Evolutionary conservation across 2,329 filamentous ascomycete genomes (phyloP), one percentile per base, ranked within the genome.

Genomic region (Colletotrichum higginsianum): DNA sequence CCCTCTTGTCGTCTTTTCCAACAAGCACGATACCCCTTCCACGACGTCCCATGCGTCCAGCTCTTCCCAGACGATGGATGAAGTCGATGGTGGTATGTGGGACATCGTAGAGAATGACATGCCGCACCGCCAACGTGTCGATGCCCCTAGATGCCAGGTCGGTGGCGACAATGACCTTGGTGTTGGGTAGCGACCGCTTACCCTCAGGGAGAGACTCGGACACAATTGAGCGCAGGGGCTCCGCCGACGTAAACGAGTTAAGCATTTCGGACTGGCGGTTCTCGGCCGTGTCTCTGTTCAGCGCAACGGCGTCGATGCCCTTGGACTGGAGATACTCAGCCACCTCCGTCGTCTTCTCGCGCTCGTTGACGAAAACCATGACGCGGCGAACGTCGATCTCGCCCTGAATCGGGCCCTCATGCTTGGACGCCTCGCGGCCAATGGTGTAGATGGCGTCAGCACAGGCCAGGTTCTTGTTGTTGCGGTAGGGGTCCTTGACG

Each of bases 31-130:
- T 91, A 23, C 95, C 96, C 67, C 95, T 88, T 18, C 96, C 96
- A 80, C 96, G 89, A 73, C 95, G 89, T 3, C 95, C 95, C 94
- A 98, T 98, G 44, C 96, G 90, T 0, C 96, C 96, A 1, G 96
- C 94, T 68, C 96, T 89, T 18, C 96, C 96, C 5, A 98, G 89
- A 18, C 97, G 92, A 82, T 99, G 97, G 78, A 99, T 98, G 78
- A 99, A 99, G 82, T 99, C 97, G 72, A 99, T 97, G 0, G 95
- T 97, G 0, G 94, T 97, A 79, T 98, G 96, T 5, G 96, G 96
- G n/a, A 99, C 96, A 80, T 99, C 95, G 81, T 98, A 98, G 35
- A 99, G 84, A 66, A 99, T 92, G 63, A 99, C 96, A 75, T 97
- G 94, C 68, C 94, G 89, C 21, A 98, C 96, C 21, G 94, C 93